Evolutionary conservation across 768 basidiomycete genomes (phyloP).

Genomic region (Tricholoma furcatifolium): DNA sequence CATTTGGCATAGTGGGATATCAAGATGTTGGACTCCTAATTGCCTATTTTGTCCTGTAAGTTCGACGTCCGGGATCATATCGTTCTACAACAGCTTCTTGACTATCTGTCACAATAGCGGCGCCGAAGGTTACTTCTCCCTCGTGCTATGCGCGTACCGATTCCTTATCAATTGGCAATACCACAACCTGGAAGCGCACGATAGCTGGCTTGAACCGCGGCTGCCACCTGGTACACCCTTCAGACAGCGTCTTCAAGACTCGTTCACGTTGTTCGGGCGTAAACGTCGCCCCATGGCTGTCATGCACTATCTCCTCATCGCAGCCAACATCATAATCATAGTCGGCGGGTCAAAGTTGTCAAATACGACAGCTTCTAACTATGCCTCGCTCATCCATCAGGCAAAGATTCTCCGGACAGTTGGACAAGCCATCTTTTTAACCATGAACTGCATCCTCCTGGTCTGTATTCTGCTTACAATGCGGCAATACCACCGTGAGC

Average conservation of each 20-base stretch:
- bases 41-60: constrained; percentile 28
- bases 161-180: constrained; percentile 37
- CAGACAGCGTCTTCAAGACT: constrained; percentile 20
- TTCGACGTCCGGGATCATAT: neutral
- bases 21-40: constrained; percentile 25
- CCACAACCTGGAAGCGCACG: constrained; percentile 26
- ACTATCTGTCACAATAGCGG: constrained; percentile 12
- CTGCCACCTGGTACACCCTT: constrained; percentile 15
- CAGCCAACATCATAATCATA: constrained; percentile 32
- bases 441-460: constrained; percentile 24
- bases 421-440: constrained; percentile 33
- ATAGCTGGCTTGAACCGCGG: constrained; percentile 35
- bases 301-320: constrained; percentile 29
- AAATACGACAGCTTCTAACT: constrained; percentile 18
- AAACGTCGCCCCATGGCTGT: constrained; percentile 27
- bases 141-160: constrained; percentile 33
- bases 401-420: constrained; percentile 29
- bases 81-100: neutral
- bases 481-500: constrained; percentile 17
- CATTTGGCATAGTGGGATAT: constrained; percentile 32
- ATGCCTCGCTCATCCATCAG: constrained; percentile 11
- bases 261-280: constrained; percentile 22
- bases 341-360: constrained; percentile 31
- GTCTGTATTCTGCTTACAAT: constrained; percentile 28
- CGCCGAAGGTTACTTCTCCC: constrained; percentile 32